These are phyloP conservation scores for Capsicum baccatum DNA, from an alignment of 257 asterid genomes.

Conservation along the genomic window DNA sequence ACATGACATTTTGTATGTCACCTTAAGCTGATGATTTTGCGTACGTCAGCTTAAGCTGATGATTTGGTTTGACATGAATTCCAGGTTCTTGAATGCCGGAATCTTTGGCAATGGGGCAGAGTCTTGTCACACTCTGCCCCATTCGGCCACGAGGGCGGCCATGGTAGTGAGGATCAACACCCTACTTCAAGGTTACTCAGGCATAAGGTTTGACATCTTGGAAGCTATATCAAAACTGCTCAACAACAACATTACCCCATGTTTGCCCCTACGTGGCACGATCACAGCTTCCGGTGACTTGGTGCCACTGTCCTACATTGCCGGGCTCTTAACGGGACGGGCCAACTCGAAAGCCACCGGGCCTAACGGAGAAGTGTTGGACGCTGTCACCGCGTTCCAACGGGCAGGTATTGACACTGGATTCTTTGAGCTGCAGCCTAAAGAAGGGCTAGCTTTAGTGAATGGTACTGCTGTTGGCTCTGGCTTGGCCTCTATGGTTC, in stretches of 20 bases:
- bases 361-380: constrained; percentile 32
- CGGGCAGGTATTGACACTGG: constrained; percentile 35
- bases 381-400: constrained; percentile 32
- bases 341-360: constrained; percentile 41
- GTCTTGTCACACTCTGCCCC: constrained; percentile 37
- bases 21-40: too few relatives aligned
- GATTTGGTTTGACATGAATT: neutral
- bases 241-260: constrained; percentile 39
- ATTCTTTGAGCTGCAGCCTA: constrained; percentile 42
- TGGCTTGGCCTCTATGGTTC: constrained; percentile 41
- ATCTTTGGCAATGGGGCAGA: constrained; percentile 39
- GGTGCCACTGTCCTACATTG: constrained; percentile 44
- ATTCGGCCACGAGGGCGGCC: constrained; percentile 40
- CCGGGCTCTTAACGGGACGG: constrained; percentile 36
- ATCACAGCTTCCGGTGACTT: constrained; percentile 44
- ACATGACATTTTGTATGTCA: too few relatives aligned
- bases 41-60: neutral
- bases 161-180: constrained; percentile 46
- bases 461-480: constrained; percentile 47
- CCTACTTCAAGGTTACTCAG: constrained; percentile 43
- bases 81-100: constrained; percentile 46
- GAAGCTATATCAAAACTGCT: constrained; percentile 42
- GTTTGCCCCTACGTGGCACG: constrained; percentile 44
- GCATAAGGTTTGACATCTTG: constrained; percentile 43
- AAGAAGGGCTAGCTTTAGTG: constrained; percentile 41